A percentile compares a stretch with the other conserved stretches of the same genome.
Evolutionary conservation across 129 eudicot species (phyloP).

Genomic region (Kitagawia praeruptora): DNA sequence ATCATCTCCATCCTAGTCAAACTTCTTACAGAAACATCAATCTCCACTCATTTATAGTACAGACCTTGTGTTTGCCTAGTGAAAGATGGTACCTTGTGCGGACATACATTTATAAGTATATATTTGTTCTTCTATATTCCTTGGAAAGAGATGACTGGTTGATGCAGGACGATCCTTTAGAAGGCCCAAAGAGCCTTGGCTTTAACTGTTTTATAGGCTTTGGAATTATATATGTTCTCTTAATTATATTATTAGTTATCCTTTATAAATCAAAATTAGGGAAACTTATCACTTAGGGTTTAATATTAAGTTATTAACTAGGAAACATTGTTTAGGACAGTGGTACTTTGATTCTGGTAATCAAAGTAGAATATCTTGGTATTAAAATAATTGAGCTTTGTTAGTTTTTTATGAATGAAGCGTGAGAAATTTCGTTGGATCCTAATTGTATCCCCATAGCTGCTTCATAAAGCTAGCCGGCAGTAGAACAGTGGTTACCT

Average conservation of each 20-base stretch:
- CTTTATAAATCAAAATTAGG: too few species aligned
- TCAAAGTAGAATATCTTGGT: too few species aligned
- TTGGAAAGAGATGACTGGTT: neutral
- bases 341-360: too few species aligned
- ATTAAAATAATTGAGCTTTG: too few species aligned
- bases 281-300: too few species aligned
- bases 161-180: neutral
- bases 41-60: neutral
- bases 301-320: too few species aligned
- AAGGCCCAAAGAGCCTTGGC: neutral
- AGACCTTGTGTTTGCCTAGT: neutral
- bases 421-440: too few species aligned
- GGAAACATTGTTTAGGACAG: too few species aligned
- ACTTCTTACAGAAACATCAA: neutral
- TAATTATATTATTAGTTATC: too few species aligned
- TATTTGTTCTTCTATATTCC: neutral
- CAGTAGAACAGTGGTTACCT: neutral
- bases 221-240: neutral
- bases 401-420: too few species aligned
- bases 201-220: too few species aligned
- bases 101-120: neutral
- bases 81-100: neutral
- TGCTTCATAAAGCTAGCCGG: neutral
- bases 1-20: neutral
- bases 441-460: too few species aligned